Evolutionary conservation across 2,329 filamentous ascomycete species (phyloP).

Genomic region (Davidsoniella virescens): DNA sequence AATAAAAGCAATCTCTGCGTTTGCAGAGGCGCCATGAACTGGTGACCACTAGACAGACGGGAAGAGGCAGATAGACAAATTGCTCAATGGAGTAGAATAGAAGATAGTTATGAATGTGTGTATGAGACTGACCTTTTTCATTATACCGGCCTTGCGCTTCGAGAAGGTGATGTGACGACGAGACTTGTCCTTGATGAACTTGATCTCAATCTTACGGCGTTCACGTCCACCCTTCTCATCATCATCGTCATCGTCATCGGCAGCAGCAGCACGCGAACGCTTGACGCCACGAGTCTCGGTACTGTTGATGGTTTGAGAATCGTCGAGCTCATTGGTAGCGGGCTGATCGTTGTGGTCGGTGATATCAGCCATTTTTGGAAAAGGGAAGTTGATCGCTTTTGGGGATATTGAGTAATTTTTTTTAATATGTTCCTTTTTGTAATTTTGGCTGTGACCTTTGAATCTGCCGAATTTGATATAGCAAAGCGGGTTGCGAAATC

Average conservation of each 20-base stretch:
- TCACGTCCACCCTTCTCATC: constrained; percentile 96
- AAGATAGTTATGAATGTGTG: not conserved
- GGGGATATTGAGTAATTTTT: constrained; percentile 1
- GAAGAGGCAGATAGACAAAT: not conserved
- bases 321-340: constrained; percentile 58
- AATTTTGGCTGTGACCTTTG: not conserved
- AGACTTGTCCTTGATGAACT: constrained; percentile 99
- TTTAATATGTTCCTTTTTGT: not conserved
- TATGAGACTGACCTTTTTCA: constrained; percentile 78
- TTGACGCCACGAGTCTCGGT: constrained; percentile 71
- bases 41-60: not conserved
- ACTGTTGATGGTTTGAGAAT: constrained; percentile 46
- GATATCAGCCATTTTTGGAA: constrained; percentile 54
- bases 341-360: constrained; percentile 62
- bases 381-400: constrained; percentile 5
- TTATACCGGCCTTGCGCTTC: constrained; percentile 98
- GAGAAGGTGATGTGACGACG: constrained; percentile 98
- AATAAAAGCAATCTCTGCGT: too few species aligned
- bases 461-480: too few species aligned
- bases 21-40: too few species aligned
- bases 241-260: constrained; percentile 92
- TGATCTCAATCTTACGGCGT: constrained; percentile 99
- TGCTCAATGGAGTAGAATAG: not conserved
- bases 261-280: constrained; percentile 64
- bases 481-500: not conserved